Conservation (phyloP, 306 rosid species). For the Cucumis hystrix region DNA sequence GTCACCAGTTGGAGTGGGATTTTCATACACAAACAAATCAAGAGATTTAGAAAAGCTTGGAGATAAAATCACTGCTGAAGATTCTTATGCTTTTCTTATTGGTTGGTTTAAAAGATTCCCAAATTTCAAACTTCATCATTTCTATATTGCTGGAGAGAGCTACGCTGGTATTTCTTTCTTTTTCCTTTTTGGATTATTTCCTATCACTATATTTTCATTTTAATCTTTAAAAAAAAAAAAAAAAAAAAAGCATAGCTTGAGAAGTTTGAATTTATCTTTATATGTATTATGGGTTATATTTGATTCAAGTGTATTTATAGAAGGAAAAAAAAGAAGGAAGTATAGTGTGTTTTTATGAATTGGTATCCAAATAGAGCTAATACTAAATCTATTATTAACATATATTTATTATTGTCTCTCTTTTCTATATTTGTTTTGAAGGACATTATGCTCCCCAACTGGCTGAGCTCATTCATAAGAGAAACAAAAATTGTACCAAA, state of each 20-base stretch:
- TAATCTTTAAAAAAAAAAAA: no score
- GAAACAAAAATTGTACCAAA: constrained; percentile 19
- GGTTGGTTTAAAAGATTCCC: constrained; percentile 62
- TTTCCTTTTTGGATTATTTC: no score
- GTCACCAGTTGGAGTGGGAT: constrained; percentile 66
- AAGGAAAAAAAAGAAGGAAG: no score
- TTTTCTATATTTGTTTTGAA: neutral
- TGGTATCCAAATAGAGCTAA: neutral
- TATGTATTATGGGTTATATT: no score
- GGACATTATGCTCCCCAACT: constrained; percentile 78
- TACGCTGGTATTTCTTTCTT: constrained; percentile 31
- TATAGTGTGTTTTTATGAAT: neutral
- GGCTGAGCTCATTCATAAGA: constrained; percentile 48
- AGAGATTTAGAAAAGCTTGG: constrained; percentile 35
- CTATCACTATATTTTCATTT: no score
- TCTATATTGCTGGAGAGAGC: constrained; percentile 63
- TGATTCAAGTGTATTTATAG: no score
- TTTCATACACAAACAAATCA: constrained; percentile 50
- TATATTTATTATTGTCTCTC: no score
- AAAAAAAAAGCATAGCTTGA: no score
- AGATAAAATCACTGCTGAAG: constrained; percentile 36
- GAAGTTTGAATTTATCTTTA: neutral
- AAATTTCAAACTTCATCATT: constrained; percentile 28
- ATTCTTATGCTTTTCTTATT: constrained; percentile 39
- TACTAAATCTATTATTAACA: neutral